phyloP scores from a whole-genome alignment of 768 basidiomycete species.

The Termitomyces sp. region DNA sequence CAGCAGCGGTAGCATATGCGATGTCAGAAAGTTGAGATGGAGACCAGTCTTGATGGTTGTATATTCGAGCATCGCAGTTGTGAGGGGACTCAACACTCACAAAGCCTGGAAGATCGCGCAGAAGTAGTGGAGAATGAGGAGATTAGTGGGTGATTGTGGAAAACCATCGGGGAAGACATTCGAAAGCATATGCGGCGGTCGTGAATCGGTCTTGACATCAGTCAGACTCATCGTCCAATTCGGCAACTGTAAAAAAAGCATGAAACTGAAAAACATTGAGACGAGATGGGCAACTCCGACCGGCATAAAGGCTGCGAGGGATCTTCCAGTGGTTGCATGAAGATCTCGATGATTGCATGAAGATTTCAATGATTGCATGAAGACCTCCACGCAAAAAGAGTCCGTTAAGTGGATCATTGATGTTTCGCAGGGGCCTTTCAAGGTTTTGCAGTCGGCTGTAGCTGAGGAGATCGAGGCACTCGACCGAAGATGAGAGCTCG shows the following conservation, averaged over 20 bases:
- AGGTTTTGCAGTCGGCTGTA: not conserved
- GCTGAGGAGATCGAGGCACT: not conserved
- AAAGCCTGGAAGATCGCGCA: not conserved
- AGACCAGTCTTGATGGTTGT: not conserved
- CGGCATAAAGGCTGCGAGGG: not conserved
- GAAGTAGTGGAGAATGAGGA: not conserved
- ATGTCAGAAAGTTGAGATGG: not conserved
- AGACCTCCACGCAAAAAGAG: not conserved
- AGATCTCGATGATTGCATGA: not conserved
- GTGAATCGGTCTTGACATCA: no score
- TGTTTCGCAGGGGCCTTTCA: not conserved
- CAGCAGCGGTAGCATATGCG: not conserved
- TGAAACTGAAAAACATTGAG: not conserved
- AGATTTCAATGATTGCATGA: not conserved
- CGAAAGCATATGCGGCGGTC: no score
- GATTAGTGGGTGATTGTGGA: not conserved
- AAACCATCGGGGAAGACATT: not conserved
- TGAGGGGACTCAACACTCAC: not conserved
- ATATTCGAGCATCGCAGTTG: not conserved
- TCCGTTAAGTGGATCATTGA: not conserved
- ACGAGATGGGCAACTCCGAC: not conserved
- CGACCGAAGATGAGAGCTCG: not conserved
- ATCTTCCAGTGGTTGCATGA: not conserved
- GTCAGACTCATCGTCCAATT: not conserved
- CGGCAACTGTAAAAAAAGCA: not conserved